Conservation (phyloP, 75 land plant species). For the Pseudotsuga menziesii region DNA sequence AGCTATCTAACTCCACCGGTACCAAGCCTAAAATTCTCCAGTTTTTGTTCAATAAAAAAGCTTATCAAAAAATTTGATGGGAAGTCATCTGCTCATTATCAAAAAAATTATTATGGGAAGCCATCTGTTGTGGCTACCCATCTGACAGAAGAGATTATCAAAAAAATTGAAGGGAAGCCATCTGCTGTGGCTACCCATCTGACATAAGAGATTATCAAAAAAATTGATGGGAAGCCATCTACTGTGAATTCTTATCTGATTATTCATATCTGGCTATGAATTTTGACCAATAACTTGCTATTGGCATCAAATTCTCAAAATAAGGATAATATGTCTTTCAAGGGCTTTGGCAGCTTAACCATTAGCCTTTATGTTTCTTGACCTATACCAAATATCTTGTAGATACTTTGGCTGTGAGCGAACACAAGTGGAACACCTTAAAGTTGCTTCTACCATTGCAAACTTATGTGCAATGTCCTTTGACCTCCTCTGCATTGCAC, state of each 20-base stretch:
- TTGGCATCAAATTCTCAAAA: not conserved
- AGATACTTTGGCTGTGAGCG: constrained; percentile 61
- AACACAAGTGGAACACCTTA: constrained; percentile 84
- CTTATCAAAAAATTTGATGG: no score
- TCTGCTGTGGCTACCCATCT: no score
- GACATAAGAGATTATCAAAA: no score
- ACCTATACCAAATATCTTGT: constrained; percentile 65
- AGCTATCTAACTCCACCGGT: no score
- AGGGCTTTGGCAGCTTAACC: not conserved
- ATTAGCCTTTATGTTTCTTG: constrained; percentile 30
- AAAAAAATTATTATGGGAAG: no score
- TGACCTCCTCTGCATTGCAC: constrained; percentile 74
- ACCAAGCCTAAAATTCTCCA: no score
- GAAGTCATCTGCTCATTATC: no score
- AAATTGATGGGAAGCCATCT: not conserved
- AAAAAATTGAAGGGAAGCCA: no score
- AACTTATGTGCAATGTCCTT: constrained; percentile 52
- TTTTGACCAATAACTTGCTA: not conserved
- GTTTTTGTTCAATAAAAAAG: no score
- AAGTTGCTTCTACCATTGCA: constrained; percentile 49
- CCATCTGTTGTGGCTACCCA: no score
- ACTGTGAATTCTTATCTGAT: not conserved
- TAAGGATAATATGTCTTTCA: not conserved
- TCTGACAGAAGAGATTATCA: no score
- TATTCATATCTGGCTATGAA: not conserved